Conservation (phyloP, 495 filamentous ascomycete species). For the Hypoxylon fragiforme region DNA sequence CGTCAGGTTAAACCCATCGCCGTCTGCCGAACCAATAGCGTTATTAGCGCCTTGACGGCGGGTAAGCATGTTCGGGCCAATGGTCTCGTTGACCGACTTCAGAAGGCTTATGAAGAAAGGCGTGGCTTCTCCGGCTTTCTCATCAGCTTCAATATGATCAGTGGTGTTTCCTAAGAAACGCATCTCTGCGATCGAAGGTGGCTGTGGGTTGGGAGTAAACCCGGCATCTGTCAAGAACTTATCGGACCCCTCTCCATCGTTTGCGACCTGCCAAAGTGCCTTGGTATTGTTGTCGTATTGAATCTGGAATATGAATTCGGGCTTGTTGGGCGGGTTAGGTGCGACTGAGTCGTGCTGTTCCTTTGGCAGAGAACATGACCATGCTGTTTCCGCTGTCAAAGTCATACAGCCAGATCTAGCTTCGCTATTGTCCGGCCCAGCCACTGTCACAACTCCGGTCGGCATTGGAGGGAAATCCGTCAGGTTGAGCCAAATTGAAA, state of each 20-base stretch:
- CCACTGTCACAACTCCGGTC: constrained; percentile 76
- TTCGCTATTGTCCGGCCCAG: constrained; percentile 61
- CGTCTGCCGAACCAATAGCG: constrained; percentile 11
- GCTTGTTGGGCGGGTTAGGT: constrained; percentile 65
- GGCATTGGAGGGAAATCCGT: constrained; percentile 86
- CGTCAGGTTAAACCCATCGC: constrained; percentile 44
- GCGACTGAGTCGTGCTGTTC: constrained; percentile 64
- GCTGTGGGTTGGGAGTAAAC: constrained; percentile 62
- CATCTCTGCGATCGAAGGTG: constrained; percentile 70
- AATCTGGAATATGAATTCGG: constrained; percentile 79
- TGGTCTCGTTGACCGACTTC: constrained; percentile 35
- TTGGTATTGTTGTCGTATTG: constrained; percentile 73
- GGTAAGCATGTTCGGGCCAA: constrained; percentile 40
- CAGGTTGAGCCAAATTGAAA: constrained; percentile 71
- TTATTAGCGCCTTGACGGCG: constrained; percentile 40
- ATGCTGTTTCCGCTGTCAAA: constrained; percentile 61
- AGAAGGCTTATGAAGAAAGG: constrained; percentile 68
- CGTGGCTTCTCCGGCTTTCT: constrained; percentile 67
- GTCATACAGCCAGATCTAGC: constrained; percentile 66
- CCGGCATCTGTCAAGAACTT: constrained; percentile 29
- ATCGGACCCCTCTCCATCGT: constrained; percentile 16
- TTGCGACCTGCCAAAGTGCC: constrained; percentile 45
- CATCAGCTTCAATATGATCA: constrained; percentile 62
- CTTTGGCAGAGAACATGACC: constrained; percentile 82
- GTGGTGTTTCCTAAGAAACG: constrained; percentile 82